A percentile compares a stretch with the other conserved stretches of the same genome.
These are phyloP conservation scores for Hymenoscyphus infarciens DNA, from an alignment of 2,329 filamentous ascomycete species.

Conservation along the genomic window DNA sequence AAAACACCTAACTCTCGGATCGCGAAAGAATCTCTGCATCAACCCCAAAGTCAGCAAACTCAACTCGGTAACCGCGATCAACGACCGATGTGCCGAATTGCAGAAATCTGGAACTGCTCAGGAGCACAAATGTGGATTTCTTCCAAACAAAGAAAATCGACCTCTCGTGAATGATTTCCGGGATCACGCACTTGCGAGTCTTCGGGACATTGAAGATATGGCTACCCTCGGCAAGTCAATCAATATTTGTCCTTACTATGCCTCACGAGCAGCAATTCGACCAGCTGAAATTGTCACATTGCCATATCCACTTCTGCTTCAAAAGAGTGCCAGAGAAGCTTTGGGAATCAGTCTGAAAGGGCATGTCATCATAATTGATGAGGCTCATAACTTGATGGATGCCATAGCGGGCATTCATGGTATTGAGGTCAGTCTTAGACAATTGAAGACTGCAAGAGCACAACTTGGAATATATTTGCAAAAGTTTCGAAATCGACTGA, in stretches of 20 bases:
- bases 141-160: constrained; percentile 75
- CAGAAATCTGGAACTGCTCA: constrained; percentile 66
- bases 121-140: constrained; percentile 68
- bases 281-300: constrained; percentile 86
- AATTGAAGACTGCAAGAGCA: constrained; percentile 67
- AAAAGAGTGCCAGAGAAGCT: constrained; percentile 82
- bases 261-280: constrained; percentile 79
- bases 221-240: constrained; percentile 72
- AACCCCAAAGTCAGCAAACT: constrained; percentile 76
- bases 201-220: constrained; percentile 93
- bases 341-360: constrained; percentile 80
- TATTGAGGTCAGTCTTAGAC: constrained; percentile 67
- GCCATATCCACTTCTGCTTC: constrained; percentile 85
- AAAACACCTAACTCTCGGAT: constrained; percentile 66
- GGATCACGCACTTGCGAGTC: constrained; percentile 75
- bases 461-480: constrained; percentile 81
- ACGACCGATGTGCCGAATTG: constrained; percentile 86
- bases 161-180: constrained; percentile 74
- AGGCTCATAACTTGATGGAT: constrained; percentile 97
- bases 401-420: constrained; percentile 86
- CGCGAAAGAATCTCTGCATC: constrained; percentile 75
- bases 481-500: constrained; percentile 82
- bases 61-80: constrained; percentile 73
- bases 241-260: constrained; percentile 91
- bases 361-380: constrained; percentile 92